Percentiles rank a stretch among this genome's conserved stretches.
Conservation (phyloP, 345 rosid species). For the Angophora floribunda region DNA sequence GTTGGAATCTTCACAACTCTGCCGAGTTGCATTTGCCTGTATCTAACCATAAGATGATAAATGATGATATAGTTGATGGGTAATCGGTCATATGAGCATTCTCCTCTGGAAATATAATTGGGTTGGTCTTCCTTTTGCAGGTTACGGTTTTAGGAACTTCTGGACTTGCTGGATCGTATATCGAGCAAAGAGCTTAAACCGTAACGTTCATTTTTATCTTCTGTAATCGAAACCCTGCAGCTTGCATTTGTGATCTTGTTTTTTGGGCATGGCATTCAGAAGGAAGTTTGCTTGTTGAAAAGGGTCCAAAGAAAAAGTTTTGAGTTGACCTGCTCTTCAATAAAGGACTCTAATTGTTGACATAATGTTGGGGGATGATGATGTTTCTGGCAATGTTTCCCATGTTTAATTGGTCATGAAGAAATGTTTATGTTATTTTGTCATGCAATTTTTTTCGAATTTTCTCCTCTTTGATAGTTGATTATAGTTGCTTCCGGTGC, state of each 20-base stretch:
- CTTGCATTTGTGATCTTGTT: not conserved
- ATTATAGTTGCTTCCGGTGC: not conserved
- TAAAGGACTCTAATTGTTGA: not conserved
- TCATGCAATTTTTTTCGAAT: not conserved
- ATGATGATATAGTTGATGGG: not conserved
- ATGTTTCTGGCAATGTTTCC: not conserved
- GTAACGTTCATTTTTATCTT: constrained; percentile 5
- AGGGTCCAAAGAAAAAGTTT: not conserved
- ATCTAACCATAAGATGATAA: not conserved
- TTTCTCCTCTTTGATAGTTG: not conserved
- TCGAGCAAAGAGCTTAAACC: constrained; percentile 64
- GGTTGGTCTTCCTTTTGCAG: constrained; percentile 22
- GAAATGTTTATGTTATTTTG: not conserved
- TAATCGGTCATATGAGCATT: not conserved
- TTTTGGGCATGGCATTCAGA: not conserved
- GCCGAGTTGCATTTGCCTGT: not conserved
- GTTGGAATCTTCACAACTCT: not conserved
- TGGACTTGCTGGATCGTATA: constrained; percentile 85
- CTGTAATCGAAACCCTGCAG: not conserved
- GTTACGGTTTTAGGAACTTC: constrained; percentile 87
- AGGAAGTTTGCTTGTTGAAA: not conserved
- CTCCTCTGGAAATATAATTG: not conserved
- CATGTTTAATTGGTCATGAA: not conserved
- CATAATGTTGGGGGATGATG: not conserved
- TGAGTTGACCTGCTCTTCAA: not conserved